These are phyloP conservation scores for Arthrobotrys sphaeroides DNA, from an alignment of 2,329 filamentous ascomycete species.

Conservation along the genomic window DNA sequence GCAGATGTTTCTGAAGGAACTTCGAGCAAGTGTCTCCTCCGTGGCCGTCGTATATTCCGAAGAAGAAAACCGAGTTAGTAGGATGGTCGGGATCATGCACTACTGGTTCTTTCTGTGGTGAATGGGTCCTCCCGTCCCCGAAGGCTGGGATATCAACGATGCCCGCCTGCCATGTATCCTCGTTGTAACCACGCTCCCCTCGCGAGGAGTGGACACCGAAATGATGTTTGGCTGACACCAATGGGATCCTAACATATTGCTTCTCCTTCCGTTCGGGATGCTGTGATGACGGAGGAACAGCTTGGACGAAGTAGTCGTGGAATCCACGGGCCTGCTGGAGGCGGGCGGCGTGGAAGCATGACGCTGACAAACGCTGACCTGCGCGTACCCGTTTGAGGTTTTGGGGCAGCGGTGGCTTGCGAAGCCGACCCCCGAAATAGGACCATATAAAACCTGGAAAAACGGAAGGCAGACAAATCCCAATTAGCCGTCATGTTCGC, in stretches of 20 bases:
- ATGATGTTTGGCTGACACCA: constrained; percentile 94
- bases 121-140: constrained; percentile 61
- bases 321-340: constrained; percentile 67
- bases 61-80: constrained; percentile 77
- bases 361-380: constrained; percentile 28
- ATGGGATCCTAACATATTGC: constrained; percentile 92
- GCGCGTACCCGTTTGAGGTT: constrained; percentile 37
- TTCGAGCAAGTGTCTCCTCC: constrained; percentile 88
- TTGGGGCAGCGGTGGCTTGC: constrained; percentile 6
- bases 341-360: constrained; percentile 41
- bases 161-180: constrained; percentile 92
- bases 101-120: constrained; percentile 7
- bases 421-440: constrained; percentile 46
- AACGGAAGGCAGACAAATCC: background rate
- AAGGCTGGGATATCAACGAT: constrained; percentile 94
- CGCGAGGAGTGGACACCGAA: constrained; percentile 83
- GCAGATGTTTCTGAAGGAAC: constrained; percentile 83
- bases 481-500: constrained; percentile 8
- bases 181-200: constrained; percentile 86
- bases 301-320: constrained; percentile 96
- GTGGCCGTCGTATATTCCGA: constrained; percentile 95
- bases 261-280: constrained; percentile 73
- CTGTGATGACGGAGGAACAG: constrained; percentile 89
- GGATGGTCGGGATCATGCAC: constrained; percentile 35
- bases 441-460: constrained; percentile 50